phyloP scores from a whole-genome alignment of 2,329 filamentous ascomycete genomes.

The Sarocladium kiliense region DNA sequence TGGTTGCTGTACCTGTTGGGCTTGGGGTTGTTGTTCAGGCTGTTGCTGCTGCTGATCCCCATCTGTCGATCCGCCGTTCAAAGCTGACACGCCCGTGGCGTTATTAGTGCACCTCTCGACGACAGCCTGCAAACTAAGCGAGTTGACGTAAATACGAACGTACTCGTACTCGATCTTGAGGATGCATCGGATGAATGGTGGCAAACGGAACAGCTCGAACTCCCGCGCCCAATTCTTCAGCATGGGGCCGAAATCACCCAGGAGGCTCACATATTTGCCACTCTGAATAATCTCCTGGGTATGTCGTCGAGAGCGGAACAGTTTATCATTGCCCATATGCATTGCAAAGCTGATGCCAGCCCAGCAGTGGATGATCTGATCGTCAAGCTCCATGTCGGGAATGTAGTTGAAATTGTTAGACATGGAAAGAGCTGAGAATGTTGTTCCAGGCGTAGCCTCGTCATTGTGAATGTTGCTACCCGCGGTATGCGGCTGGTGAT shows the following conservation, averaged over 20 bases:
- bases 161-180: slow-evolving; percentile 95
- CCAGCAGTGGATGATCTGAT: slow-evolving; percentile 82
- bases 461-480: slow-evolving; percentile 45
- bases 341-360: slow-evolving; percentile 88
- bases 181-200: slow-evolving; percentile 65
- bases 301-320: slow-evolving; percentile 83
- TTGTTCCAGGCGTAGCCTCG: slow-evolving; percentile 56
- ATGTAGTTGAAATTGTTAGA: slow-evolving; percentile 61
- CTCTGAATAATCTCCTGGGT: slow-evolving; percentile 86
- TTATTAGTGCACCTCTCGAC: slow-evolving; percentile 87
- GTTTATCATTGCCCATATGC: slow-evolving; percentile 80
- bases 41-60: slow-evolving; percentile 13
- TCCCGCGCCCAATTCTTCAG: slow-evolving; percentile 74
- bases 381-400: slow-evolving; percentile 60
- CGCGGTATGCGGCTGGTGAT: slow-evolving; percentile 20
- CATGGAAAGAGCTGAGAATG: slow-evolving; percentile 44
- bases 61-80: slow-evolving; percentile 6
- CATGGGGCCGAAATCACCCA: slow-evolving; percentile 76
- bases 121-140: slow-evolving; percentile 86
- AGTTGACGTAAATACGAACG: slow-evolving; percentile 90
- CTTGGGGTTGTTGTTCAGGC: not conserved
- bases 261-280: slow-evolving; percentile 73
- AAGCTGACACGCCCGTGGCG: slow-evolving; percentile 40
- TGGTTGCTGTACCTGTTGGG: slow-evolving; percentile 11
- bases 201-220: slow-evolving; percentile 71